phyloP scores from a whole-genome alignment of 2,329 filamentous ascomycete genomes.

The Hymenoscyphus scutula region DNA sequence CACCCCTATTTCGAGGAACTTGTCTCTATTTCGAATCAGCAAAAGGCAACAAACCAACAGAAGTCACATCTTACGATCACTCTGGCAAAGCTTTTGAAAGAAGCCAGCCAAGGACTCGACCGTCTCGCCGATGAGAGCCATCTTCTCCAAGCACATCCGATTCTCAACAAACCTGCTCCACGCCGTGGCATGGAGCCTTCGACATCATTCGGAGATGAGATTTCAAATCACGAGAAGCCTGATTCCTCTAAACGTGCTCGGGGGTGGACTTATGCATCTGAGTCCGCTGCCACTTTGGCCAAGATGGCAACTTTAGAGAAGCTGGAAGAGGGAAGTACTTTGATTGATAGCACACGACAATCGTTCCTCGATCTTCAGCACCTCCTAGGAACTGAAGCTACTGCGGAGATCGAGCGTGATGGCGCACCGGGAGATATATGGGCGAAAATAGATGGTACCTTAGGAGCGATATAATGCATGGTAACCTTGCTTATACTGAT shows the following conservation, averaged over 20 bases:
- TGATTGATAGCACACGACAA: slow-evolving; percentile 52
- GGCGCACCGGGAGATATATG: slow-evolving; percentile 29
- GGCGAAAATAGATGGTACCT: slow-evolving; percentile 33
- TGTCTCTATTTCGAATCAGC: slow-evolving; percentile 51
- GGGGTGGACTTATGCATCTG: slow-evolving; percentile 59
- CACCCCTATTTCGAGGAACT: slow-evolving; percentile 56
- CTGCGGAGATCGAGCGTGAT: neutral
- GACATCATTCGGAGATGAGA: slow-evolving; percentile 46
- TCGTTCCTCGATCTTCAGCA: slow-evolving; percentile 49
- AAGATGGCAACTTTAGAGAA: slow-evolving; percentile 58
- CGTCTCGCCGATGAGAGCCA: slow-evolving; percentile 62
- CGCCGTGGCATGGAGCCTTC: slow-evolving; percentile 33
- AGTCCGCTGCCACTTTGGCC: slow-evolving; percentile 57
- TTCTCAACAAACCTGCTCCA: slow-evolving; percentile 36
- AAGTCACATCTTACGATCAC: slow-evolving; percentile 54
- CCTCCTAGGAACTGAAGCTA: slow-evolving; percentile 42
- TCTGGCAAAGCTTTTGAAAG: slow-evolving; percentile 51
- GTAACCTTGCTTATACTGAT: neutral
- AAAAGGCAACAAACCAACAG: slow-evolving; percentile 56
- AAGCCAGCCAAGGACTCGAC: slow-evolving; percentile 49
- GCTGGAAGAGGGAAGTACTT: slow-evolving; percentile 56
- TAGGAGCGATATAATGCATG: slow-evolving; percentile 28
- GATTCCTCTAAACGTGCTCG: slow-evolving; percentile 46
- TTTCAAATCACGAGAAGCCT: slow-evolving; percentile 40
- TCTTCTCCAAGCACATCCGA: slow-evolving; percentile 52